phyloP scores from a whole-genome alignment of 768 basidiomycete species.

The Mycena galopus region DNA sequence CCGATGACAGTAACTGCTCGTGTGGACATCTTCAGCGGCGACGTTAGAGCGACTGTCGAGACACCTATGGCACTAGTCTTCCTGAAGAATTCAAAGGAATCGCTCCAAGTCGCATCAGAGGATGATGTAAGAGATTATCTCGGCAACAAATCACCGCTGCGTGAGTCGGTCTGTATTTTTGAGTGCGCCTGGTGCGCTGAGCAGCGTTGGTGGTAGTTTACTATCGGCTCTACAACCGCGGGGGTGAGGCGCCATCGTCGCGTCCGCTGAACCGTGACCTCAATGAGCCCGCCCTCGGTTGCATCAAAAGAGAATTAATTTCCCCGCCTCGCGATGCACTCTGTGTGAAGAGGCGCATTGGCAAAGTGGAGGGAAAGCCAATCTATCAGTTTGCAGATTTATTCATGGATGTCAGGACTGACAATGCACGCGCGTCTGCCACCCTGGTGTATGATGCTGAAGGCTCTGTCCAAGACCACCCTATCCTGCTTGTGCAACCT shows the following conservation, averaged over 20 bases:
- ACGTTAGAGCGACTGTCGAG: conserved; percentile 8
- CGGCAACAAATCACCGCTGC: neutral
- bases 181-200: conserved; percentile 2
- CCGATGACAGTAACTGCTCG: neutral
- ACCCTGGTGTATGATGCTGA: neutral
- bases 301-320: neutral
- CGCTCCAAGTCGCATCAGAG: neutral
- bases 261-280: neutral
- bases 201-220: conserved; percentile 8
- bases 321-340: conserved; percentile 13
- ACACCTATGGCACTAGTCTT: conserved; percentile 20
- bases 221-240: conserved; percentile 22
- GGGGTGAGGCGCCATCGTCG: neutral
- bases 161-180: conserved; percentile 4
- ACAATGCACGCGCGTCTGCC: neutral
- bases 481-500: conserved; percentile 5
- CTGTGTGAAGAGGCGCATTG: conserved; percentile 17
- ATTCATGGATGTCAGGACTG: conserved; percentile 6
- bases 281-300: neutral
- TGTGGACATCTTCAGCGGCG: conserved; percentile 4
- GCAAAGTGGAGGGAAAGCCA: conserved; percentile 1
- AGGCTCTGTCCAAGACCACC: neutral
- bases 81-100: neutral
- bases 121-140: too few species aligned
- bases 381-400: conserved; percentile 13